Base-by-base conservation (phyloP, 345 rosid species). In the Pugionium dolabratum region DNA sequence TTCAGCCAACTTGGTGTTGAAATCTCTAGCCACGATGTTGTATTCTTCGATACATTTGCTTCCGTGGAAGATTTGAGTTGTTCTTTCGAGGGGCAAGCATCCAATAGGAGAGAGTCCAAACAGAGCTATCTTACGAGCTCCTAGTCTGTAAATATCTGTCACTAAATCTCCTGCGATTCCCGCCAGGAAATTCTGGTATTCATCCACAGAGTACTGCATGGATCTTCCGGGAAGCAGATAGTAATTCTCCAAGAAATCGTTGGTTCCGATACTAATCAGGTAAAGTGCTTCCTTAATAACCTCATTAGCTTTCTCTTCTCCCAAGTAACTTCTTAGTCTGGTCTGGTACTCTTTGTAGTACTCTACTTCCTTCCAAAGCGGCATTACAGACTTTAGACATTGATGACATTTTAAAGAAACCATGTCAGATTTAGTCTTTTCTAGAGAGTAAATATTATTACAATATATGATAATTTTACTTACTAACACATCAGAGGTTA, bases 201-300 rank as follows among this genome's bases (percentile, higher is more conserved):
- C 78, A 54, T 68, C 53, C 4, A 84, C 67, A 0, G 84, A 63
- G 61, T 72, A 89, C 62, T 75, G 32, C 2, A 76, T 32, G 59
- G 80, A 60, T 67, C 82, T 83, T 29, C 78, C 58, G 0, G 84
- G 77, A 41, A 81, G 29, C 41, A 73, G 44, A 66, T 84, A 91
- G 65, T 85, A 89, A 72, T 86, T 91, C 75, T 83, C 91, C 1
- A 89, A 79, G 81, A 86, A 91, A 69, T 91, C 96, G 37, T 91
- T 91, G 43, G 95, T 89, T 68, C 98, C 98, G 2, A 89, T 72
- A 76, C 98, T 85, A 52, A 91, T 77, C 31, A 86, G 44, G 79
- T 89, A 81, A 62, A 86, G 67, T 29, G 98, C 79, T 71, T 91
- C 84, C 1, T 66, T 58, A 4, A 91, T 43, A 41, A 85, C 51